Percentiles rank a stretch among this genome's conserved stretches.
phyloP scores from a whole-genome alignment of 352 stramenopile genomes.

The Pythium monospermum region DNA sequence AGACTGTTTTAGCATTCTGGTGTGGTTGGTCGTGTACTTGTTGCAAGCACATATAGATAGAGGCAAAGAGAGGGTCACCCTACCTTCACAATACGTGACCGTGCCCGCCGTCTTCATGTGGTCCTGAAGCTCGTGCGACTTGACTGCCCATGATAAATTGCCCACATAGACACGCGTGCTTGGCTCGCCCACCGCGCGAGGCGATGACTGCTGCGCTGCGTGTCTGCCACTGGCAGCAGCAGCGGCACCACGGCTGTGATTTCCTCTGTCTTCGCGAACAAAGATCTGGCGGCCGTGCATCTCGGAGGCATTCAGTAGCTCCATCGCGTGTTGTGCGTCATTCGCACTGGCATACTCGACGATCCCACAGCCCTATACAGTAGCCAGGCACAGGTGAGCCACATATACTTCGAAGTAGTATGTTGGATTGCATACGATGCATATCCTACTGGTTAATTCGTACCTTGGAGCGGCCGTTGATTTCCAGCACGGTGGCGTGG shows the following conservation, averaged over 20 bases:
- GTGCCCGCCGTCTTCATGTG: slow-evolving; percentile 87
- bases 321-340: slow-evolving; percentile 81
- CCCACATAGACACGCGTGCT: slow-evolving; percentile 81
- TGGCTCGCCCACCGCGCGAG: not conserved
- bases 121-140: slow-evolving; percentile 96
- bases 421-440: not conserved
- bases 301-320: slow-evolving; percentile 88
- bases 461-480: slow-evolving; percentile 74
- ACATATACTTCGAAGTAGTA: too few relatives aligned
- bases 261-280: slow-evolving; percentile 93
- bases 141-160: slow-evolving; percentile 91
- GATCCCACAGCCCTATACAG: slow-evolving; percentile 86
- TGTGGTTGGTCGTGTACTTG: too few relatives aligned
- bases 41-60: too few relatives aligned
- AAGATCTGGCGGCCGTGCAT: slow-evolving; percentile 92
- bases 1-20: too few relatives aligned
- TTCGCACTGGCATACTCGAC: slow-evolving; percentile 88
- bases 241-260: slow-evolving; percentile 18
- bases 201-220: not conserved
- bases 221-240: not conserved
- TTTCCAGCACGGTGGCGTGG: slow-evolving; percentile 56
- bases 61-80: not conserved
- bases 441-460: slow-evolving; percentile 8
- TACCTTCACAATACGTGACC: slow-evolving; percentile 81
- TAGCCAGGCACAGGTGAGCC: not conserved